Evolutionary conservation across 345 rosid species (phyloP).

Genomic region (Lepidium sativum): DNA sequence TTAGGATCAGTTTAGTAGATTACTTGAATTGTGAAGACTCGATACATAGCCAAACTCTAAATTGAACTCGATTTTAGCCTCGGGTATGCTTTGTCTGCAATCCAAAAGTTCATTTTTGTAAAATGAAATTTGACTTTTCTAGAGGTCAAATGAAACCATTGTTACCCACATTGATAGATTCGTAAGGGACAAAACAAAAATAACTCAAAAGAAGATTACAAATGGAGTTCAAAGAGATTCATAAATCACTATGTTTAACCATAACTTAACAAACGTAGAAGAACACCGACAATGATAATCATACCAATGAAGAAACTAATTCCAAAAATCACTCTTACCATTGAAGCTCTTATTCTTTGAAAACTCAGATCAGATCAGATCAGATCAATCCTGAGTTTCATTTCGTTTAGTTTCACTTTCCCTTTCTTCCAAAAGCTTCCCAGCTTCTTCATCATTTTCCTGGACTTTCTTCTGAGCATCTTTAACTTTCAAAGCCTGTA

Average conservation of each 20-base stretch:
- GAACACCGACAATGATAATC: background rate
- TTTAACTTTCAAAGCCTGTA: conserved; percentile 85
- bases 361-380: conserved; percentile 35
- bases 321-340: background rate
- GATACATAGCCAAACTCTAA: no score
- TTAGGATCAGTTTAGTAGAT: no score
- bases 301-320: background rate
- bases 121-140: background rate
- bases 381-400: conserved; percentile 50
- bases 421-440: conserved; percentile 70
- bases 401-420: conserved; percentile 61
- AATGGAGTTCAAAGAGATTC: conserved; percentile 2
- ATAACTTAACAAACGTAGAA: background rate
- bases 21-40: no score
- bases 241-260: background rate
- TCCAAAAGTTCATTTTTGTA: background rate
- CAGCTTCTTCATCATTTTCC: conserved; percentile 67
- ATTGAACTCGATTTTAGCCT: no score
- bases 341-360: background rate
- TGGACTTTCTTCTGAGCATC: conserved; percentile 78
- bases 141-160: background rate
- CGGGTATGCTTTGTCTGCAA: no score
- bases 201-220: conserved; percentile 8
- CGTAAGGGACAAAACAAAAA: background rate
- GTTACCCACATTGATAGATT: background rate